Evolutionary conservation across 164 flowering plant genomes (phyloP).

Genomic region (Dillenia turbinata): DNA sequence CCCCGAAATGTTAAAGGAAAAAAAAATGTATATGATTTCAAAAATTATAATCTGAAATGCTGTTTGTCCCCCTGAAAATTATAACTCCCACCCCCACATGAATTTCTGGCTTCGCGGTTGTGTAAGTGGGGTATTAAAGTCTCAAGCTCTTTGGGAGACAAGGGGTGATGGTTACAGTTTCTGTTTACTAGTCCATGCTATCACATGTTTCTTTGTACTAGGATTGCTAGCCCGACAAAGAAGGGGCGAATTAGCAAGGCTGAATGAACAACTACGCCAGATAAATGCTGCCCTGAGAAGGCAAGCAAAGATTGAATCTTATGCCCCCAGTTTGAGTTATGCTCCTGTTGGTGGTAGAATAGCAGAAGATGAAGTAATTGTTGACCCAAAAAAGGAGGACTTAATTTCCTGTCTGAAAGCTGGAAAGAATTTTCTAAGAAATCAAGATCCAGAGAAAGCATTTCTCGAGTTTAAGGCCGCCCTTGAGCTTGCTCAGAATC

Average conservation of each 20-base stretch:
- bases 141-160: background rate
- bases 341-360: constrained; percentile 74
- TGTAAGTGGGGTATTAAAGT: background rate
- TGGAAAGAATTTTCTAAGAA: constrained; percentile 81
- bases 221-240: constrained; percentile 94
- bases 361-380: constrained; percentile 63
- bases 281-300: constrained; percentile 89
- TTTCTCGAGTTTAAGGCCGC: constrained; percentile 66
- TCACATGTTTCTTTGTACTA: constrained; percentile 13
- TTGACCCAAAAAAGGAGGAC: constrained; percentile 74
- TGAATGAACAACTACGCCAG: constrained; percentile 92
- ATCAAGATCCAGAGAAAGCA: constrained; percentile 77
- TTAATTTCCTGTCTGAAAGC: constrained; percentile 59
- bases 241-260: constrained; percentile 59
- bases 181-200: background rate
- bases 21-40: too few relatives aligned
- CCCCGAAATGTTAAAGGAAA: too few relatives aligned
- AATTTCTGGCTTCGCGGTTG: background rate
- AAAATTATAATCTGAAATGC: too few relatives aligned
- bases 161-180: too few relatives aligned
- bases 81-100: background rate
- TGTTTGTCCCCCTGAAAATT: background rate
- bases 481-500: constrained; percentile 73
- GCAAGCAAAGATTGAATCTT: constrained; percentile 98
- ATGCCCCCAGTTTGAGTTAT: constrained; percentile 89